Conservation (phyloP, 352 stramenopile genomes). For the Phytopythium ostracodes region DNA sequence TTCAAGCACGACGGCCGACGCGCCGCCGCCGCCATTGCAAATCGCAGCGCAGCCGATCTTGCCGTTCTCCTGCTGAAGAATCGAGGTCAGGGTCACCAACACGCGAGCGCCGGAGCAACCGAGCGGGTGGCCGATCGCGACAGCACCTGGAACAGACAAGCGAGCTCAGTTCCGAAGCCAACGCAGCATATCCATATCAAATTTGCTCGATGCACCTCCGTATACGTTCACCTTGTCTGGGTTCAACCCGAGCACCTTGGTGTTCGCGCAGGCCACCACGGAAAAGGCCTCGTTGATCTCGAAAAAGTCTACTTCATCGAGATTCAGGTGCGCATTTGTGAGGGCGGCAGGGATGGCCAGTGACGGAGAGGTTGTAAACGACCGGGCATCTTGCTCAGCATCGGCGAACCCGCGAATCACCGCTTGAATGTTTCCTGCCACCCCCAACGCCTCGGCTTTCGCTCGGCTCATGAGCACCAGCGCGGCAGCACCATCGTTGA, state of each 20-base stretch:
- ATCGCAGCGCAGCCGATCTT: constrained; percentile 91
- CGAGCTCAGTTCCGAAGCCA: neutral
- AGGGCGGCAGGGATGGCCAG: constrained; percentile 90
- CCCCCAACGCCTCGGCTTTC: constrained; percentile 56
- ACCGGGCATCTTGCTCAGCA: constrained; percentile 72
- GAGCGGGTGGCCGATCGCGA: constrained; percentile 61
- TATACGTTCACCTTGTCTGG: constrained; percentile 91
- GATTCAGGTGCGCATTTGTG: constrained; percentile 62
- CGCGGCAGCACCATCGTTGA: constrained; percentile 95
- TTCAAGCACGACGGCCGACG: constrained; percentile 94
- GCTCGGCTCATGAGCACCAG: constrained; percentile 91
- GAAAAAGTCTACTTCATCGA: constrained; percentile 92
- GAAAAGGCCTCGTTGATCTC: constrained; percentile 99
- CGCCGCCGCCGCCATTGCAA: constrained; percentile 96
- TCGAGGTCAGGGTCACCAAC: constrained; percentile 89
- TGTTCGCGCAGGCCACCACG: constrained; percentile 93
- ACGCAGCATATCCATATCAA: neutral
- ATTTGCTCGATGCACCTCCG: constrained; percentile 62
- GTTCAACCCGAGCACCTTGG: constrained; percentile 88
- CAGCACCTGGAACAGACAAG: constrained; percentile 24
- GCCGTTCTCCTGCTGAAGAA: constrained; percentile 90
- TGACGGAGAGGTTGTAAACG: constrained; percentile 93
- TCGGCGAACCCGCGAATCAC: constrained; percentile 68
- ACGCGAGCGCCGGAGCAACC: constrained; percentile 85
- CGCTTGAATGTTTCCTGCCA: constrained; percentile 52